Base-by-base conservation (phyloP, 495 filamentous ascomycete species). In the Chaetomium cochliodes region DNA sequence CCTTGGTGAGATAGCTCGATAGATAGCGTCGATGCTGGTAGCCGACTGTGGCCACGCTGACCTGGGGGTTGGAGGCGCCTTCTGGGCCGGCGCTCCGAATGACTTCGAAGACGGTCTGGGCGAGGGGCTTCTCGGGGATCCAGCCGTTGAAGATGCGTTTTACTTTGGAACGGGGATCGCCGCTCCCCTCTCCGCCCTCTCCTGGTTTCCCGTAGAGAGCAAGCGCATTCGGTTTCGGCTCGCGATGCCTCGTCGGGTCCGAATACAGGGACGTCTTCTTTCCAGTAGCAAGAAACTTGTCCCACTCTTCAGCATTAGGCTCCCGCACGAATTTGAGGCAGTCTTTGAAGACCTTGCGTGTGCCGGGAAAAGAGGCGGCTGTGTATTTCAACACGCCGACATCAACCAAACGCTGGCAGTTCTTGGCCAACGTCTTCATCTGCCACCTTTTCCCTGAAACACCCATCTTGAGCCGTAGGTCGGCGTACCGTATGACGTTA, bases 291-390 rank as follows among this genome's bases (percentile, higher is more conserved):
- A 78, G 75, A 58, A 88, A 85, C 62, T 80, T 78, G 22, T 84
- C 78, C 73, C 86, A 79, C 67, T 96, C 91, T 13, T 83, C 81
- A 16, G 82, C 74, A 6, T 82, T 85, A 16, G 90, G 90, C n/a
- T 91, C 88, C 22, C 91, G 84, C 23, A 93, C 64, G 42, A 91
- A 88, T 73, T 88, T 87, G 41, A 96, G 79, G 65, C 91, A 93
- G 66, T 83, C 79, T 53, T 81, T 82, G 72, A 78, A 82, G 41
- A 83, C 70, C 52, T 78, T 80, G 61, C 74, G 76, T 16, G 72
- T 71, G 41, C 73, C 73, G 3, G 76, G 68, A 33, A 80, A 78
- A 20, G 80, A 78, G 1, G 90, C 92, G 59, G 80, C 84, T 20
- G 92, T 87, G 46, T 89, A 86, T 61, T 84, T 84, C 39, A 93